Evolutionary conservation across 768 basidiomycete species (phyloP).

Genomic region (Naematelia aurantialba): DNA sequence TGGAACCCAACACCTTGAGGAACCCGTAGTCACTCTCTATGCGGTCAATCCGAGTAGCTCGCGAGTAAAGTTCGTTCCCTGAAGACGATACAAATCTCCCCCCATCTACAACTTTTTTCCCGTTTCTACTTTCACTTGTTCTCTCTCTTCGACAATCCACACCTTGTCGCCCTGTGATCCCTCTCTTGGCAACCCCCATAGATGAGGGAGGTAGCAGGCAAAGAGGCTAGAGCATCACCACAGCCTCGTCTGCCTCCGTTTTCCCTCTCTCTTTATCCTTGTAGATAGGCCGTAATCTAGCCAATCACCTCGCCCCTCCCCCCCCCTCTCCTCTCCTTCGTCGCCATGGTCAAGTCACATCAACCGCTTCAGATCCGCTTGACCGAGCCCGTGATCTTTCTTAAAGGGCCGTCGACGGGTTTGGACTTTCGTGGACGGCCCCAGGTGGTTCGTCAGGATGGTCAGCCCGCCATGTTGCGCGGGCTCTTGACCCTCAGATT

Average conservation of each 20-base stretch:
- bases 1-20: too few relatives aligned
- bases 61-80: too few relatives aligned
- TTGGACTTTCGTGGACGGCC: conserved; percentile 49
- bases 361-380: conserved; percentile 56
- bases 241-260: background rate
- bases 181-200: too few relatives aligned
- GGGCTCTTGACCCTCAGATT: conserved; percentile 64
- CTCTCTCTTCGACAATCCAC: background rate
- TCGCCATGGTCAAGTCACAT: conserved; percentile 36
- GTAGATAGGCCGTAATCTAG: background rate
- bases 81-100: background rate
- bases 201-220: background rate
- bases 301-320: background rate
- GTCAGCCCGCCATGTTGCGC: conserved; percentile 60
- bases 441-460: conserved; percentile 50
- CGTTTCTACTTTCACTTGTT: background rate
- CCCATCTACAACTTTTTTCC: background rate
- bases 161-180: too few relatives aligned
- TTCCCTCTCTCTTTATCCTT: conserved; percentile 1
- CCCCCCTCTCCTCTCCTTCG: background rate
- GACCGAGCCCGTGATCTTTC: conserved; percentile 70
- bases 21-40: too few relatives aligned
- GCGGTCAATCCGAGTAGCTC: too few relatives aligned
- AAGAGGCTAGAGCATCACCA: background rate
- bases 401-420: conserved; percentile 54